phyloP scores from a whole-genome alignment of 2,329 filamentous ascomycete genomes.

The Colletotrichum incanum region DNA sequence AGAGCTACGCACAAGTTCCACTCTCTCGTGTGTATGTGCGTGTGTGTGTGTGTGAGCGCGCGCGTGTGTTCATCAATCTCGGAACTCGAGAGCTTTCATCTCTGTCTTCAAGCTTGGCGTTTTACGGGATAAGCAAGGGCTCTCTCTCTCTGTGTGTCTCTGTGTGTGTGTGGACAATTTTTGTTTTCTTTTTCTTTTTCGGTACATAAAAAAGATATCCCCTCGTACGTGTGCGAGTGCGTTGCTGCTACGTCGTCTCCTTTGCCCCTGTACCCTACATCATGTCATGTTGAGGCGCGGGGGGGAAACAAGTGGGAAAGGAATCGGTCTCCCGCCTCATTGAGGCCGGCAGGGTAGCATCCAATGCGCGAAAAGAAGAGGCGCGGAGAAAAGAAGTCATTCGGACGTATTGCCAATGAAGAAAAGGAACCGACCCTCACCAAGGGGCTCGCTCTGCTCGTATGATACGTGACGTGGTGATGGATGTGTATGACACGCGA shows the following conservation, averaged over 20 bases:
- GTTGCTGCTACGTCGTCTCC: background rate
- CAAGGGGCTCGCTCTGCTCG: background rate
- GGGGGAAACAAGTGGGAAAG: background rate
- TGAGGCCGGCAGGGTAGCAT: background rate
- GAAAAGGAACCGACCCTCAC: background rate
- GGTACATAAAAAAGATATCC: constrained; percentile 1
- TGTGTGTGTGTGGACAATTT: background rate
- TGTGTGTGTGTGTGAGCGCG: background rate
- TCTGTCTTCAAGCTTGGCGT: constrained; percentile 3
- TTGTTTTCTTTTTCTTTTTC: background rate
- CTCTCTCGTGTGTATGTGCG: background rate
- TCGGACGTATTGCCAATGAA: too few species aligned
- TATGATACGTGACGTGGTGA: too few species aligned
- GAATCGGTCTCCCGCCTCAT: too few species aligned
- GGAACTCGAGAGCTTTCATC: background rate
- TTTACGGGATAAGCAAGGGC: background rate
- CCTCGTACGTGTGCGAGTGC: background rate
- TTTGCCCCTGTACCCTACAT: background rate
- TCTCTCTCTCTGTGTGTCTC: background rate
- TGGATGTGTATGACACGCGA: background rate
- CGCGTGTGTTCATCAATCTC: background rate
- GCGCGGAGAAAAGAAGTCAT: too few species aligned
- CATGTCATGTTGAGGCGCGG: background rate
- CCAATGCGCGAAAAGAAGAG: background rate
- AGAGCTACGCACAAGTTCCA: background rate